phyloP scores from a whole-genome alignment of 495 filamentous ascomycete species.

The Alectoria sarmentosa region DNA sequence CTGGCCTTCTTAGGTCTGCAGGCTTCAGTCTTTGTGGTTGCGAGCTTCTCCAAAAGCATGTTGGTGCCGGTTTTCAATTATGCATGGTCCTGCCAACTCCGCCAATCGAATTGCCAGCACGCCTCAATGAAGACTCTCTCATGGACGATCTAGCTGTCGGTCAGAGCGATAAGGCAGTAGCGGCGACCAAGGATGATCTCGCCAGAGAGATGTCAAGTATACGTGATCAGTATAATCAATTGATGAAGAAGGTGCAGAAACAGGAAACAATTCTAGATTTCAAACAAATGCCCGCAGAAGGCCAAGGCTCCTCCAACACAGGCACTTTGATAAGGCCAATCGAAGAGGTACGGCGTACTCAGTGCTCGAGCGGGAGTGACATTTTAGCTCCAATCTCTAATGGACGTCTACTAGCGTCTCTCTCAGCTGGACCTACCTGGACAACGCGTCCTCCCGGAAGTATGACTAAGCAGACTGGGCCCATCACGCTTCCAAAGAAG shows the following conservation, averaged over 20 bases:
- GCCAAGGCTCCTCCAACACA: conserved; percentile 26
- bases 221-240: conserved; percentile 22
- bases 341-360: conserved; percentile 28
- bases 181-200: not conserved
- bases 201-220: not conserved
- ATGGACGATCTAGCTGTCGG: not conserved
- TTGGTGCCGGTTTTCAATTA: not conserved
- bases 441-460: no score
- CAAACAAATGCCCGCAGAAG: conserved; percentile 29
- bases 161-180: not conserved
- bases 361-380: no score
- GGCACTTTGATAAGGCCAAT: conserved; percentile 41
- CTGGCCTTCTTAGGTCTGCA: not conserved
- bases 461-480: no score
- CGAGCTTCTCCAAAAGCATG: not conserved
- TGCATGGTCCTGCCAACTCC: conserved; percentile 1
- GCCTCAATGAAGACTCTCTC: not conserved
- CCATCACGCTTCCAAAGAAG: no score
- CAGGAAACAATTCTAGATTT: conserved; percentile 28
- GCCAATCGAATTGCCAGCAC: not conserved
- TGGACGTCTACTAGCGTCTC: no score
- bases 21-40: conserved; percentile 6
- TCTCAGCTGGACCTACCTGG: no score
- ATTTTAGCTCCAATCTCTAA: no score
- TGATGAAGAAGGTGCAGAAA: conserved; percentile 24